phyloP scores from a whole-genome alignment of 768 basidiomycete genomes.

The Tremella yokohamensis region DNA sequence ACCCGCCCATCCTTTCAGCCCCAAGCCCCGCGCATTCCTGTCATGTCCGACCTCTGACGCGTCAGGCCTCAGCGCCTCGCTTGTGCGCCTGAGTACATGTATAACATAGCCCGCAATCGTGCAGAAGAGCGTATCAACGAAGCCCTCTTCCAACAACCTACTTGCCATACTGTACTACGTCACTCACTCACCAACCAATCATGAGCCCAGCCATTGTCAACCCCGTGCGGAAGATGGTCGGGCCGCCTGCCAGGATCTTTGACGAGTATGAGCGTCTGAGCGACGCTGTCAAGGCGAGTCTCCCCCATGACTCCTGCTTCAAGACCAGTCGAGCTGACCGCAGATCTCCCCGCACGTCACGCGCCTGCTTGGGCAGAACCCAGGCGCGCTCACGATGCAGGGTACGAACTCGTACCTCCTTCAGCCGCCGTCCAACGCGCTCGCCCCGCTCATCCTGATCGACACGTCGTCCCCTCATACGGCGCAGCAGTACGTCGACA shows the following conservation, averaged over 20 bases:
- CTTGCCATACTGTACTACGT: neutral
- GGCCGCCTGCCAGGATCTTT: conserved; percentile 20
- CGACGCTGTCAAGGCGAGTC: conserved; percentile 34
- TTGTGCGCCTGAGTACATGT: no score
- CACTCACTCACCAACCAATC: neutral
- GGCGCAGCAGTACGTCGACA: conserved; percentile 36
- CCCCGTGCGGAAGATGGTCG: neutral
- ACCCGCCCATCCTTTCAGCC: no score
- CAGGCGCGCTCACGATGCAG: conserved; percentile 43
- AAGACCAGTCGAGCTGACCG: neutral
- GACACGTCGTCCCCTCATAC: conserved; percentile 47
- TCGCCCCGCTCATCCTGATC: conserved; percentile 42
- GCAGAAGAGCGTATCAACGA: no score
- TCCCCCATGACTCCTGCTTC: neutral
- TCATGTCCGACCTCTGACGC: no score
- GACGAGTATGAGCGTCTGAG: conserved; percentile 23
- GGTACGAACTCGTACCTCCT: conserved; percentile 48
- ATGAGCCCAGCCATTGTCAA: conserved; percentile 5
- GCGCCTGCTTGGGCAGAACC: conserved; percentile 43
- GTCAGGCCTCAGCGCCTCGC: no score
- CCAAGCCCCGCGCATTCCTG: no score
- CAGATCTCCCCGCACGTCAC: conserved; percentile 47
- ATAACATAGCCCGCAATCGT: no score
- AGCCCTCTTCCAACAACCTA: neutral
- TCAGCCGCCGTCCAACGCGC: conserved; percentile 40